A percentile compares a stretch with the other conserved stretches of the same genome.
These are phyloP conservation scores for Epithele typhae DNA, from an alignment of 768 basidiomycete species.

Conservation along the genomic window DNA sequence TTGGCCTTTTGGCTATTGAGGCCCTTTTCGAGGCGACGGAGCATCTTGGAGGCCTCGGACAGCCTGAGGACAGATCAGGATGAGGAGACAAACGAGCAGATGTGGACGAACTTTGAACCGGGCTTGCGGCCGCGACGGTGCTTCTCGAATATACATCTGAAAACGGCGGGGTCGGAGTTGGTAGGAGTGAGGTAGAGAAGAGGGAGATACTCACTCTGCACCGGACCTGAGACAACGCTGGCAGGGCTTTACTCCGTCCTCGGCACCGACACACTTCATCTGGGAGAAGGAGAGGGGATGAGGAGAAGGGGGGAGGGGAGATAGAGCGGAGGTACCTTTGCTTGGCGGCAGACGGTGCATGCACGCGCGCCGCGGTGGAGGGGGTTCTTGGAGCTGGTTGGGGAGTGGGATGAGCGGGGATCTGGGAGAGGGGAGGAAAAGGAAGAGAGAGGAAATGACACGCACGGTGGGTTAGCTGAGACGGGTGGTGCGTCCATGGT, in stretches of 20 bases:
- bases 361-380: slow-evolving; percentile 53
- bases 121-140: slow-evolving; percentile 86
- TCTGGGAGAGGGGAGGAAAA: too few species aligned
- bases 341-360: slow-evolving; percentile 81
- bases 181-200: slow-evolving; percentile 9
- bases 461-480: background rate
- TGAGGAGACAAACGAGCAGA: slow-evolving; percentile 15
- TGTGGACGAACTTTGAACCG: slow-evolving; percentile 69
- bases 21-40: slow-evolving; percentile 80
- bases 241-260: slow-evolving; percentile 76
- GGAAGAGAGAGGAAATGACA: background rate
- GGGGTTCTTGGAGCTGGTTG: slow-evolving; percentile 36
- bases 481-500: slow-evolving; percentile 12
- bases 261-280: slow-evolving; percentile 92
- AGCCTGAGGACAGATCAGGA: slow-evolving; percentile 43
- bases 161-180: slow-evolving; percentile 12
- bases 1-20: slow-evolving; percentile 75
- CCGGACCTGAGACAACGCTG: slow-evolving; percentile 82
- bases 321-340: slow-evolving; percentile 51
- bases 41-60: slow-evolving; percentile 87
- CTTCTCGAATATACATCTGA: slow-evolving; percentile 82
- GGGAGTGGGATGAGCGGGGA: background rate
- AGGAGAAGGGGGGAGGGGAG: slow-evolving; percentile 11
- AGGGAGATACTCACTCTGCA: slow-evolving; percentile 50
- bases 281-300: slow-evolving; percentile 24